Percentiles rank a stretch among this genome's conserved stretches.
Conservation (phyloP, 495 filamentous ascomycete species). For the Amphirosellinia nigrospora region DNA sequence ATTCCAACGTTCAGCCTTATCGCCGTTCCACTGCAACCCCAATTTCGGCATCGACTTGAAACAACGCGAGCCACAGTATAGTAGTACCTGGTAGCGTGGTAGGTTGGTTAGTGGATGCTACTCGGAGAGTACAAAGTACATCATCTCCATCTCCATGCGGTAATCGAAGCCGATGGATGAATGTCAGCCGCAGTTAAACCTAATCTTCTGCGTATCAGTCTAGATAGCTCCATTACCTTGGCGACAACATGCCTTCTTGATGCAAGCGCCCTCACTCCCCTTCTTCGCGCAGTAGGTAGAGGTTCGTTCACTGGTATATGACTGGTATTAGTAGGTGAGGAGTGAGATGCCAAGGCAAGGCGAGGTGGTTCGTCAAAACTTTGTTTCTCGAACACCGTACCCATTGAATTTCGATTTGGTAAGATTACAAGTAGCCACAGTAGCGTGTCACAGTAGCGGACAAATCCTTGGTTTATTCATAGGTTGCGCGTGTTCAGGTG, state of each 20-base stretch:
- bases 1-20: slow-evolving; percentile 6
- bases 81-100: not conserved
- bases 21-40: not conserved
- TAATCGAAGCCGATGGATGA: slow-evolving; percentile 1
- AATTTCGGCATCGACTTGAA: slow-evolving; percentile 9
- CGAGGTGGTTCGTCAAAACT: not conserved
- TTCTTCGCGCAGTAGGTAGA: not conserved
- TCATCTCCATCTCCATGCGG: not conserved
- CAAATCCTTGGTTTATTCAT: not conserved
- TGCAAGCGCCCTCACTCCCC: not conserved
- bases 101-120: not conserved
- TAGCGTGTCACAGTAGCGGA: too few relatives aligned
- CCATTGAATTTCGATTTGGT: not conserved
- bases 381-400: not conserved
- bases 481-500: not conserved
- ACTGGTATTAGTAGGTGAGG: not conserved
- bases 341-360: slow-evolving; percentile 2
- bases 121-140: not conserved
- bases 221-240: too few relatives aligned
- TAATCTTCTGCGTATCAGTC: not conserved
- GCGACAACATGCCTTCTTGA: too few relatives aligned
- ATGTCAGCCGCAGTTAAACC: not conserved
- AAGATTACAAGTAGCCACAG: not conserved
- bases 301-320: not conserved
- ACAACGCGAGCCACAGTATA: not conserved